These are phyloP conservation scores for Trichoderma sp. DNA, from an alignment of 2,329 filamentous ascomycete genomes.

Conservation along the genomic window DNA sequence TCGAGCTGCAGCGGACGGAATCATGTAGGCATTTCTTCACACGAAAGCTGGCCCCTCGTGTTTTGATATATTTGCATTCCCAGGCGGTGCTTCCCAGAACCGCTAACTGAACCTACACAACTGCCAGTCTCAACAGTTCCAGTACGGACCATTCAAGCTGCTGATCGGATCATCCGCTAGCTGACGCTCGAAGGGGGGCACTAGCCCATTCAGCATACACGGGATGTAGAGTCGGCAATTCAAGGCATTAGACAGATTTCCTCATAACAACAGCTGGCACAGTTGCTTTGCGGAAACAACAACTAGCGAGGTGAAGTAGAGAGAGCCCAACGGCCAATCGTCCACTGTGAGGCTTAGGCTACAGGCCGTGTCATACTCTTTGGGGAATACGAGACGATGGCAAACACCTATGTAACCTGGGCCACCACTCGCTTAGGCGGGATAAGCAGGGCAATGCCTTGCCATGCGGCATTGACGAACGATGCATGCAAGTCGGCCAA, in stretches of 20 bases:
- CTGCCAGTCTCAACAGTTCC: not conserved
- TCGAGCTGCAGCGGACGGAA: not conserved
- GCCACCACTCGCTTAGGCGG: conserved; percentile 2
- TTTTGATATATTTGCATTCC: not conserved
- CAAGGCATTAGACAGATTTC: not conserved
- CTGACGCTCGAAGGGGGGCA: conserved; percentile 4
- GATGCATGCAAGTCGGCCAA: not conserved
- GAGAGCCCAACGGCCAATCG: not conserved
- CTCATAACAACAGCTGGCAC: not conserved
- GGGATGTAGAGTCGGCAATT: conserved; percentile 22
- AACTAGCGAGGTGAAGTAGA: not conserved
- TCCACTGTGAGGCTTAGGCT: not conserved
- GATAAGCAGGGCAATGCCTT: conserved; percentile 1
- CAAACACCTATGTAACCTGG: conserved; percentile 2
- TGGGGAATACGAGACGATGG: not conserved
- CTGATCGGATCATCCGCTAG: conserved; percentile 20
- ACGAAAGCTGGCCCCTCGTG: not conserved
- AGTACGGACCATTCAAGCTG: conserved; percentile 16
- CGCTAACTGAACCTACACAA: not conserved
- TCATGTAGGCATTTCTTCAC: not conserved
- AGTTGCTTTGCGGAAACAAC: not conserved
- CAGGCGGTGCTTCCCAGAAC: not conserved
- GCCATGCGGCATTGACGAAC: not conserved
- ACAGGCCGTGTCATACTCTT: not conserved
- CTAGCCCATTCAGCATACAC: conserved; percentile 11